Percentiles rank a stretch among this genome's conserved stretches.
Conservation (phyloP, 441 rosid genomes). For the Pelargonium myrrhifolium region DNA sequence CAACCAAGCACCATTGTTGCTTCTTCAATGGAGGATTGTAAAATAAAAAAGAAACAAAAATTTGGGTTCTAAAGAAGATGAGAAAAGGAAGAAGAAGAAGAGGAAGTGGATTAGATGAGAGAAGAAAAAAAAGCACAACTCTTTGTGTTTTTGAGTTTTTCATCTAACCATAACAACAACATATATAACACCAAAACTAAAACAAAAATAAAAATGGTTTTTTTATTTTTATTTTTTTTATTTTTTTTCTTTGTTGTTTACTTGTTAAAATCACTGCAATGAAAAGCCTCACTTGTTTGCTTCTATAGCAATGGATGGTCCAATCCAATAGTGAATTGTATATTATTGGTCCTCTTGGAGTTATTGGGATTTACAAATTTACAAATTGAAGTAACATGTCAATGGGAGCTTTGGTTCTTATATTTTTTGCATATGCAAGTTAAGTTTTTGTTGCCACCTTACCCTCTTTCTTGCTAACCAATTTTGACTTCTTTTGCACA, state of each 20-base stretch:
- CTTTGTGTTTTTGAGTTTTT: too few relatives aligned
- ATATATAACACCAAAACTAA: too few relatives aligned
- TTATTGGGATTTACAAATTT: too few relatives aligned
- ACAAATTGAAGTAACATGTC: too few relatives aligned
- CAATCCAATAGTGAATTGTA: too few relatives aligned
- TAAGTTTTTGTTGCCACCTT: neutral
- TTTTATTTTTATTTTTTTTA: too few relatives aligned
- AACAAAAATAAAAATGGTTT: too few relatives aligned
- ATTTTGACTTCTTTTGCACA: neutral
- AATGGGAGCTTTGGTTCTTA: neutral
- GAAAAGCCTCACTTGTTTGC: slow-evolving; percentile 11
- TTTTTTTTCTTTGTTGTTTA: too few relatives aligned
- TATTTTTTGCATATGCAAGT: neutral
- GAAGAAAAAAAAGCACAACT: neutral
- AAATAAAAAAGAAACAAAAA: too few relatives aligned
- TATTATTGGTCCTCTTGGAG: too few relatives aligned
- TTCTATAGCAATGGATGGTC: neutral
- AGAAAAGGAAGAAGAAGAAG: neutral
- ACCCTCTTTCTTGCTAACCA: neutral
- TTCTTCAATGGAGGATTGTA: neutral
- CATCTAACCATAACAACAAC: too few relatives aligned
- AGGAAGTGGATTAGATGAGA: slow-evolving; percentile 7
- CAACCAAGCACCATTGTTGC: slow-evolving; percentile 67
- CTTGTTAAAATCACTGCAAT: slow-evolving; percentile 18
- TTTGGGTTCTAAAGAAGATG: neutral